phyloP scores from a whole-genome alignment of 2,329 filamentous ascomycete genomes.

The Sclerotinia trifoliorum region DNA sequence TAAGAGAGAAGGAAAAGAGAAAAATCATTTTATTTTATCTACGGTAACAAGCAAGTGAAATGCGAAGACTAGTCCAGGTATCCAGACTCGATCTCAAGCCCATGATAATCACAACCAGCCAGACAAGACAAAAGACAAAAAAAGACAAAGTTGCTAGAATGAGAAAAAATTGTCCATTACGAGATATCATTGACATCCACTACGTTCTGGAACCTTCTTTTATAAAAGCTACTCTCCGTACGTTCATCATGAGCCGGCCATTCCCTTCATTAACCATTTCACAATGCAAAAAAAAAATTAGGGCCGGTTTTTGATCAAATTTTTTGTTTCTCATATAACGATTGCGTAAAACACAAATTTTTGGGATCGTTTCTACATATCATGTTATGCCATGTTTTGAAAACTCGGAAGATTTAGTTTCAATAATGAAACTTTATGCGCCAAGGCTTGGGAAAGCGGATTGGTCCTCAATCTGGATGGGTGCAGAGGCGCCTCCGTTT shows the following conservation, averaged over 20 bases:
- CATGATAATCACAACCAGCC: conserved; percentile 5
- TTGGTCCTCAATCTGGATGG: conserved; percentile 50
- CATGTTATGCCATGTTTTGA: conserved; percentile 22
- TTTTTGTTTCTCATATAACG: conserved; percentile 20
- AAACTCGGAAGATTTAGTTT: conserved; percentile 30
- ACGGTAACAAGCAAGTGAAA: conserved; percentile 30
- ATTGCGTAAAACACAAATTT: conserved; percentile 23
- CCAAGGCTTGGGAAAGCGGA: conserved; percentile 55
- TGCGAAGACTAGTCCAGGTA: conserved; percentile 4
- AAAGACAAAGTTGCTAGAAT: neutral
- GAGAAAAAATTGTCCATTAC: neutral
- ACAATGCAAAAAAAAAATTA: conserved; percentile 9
- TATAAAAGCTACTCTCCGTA: neutral
- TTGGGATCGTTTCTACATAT: conserved; percentile 25
- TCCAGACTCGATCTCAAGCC: neutral
- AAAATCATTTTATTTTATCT: conserved; percentile 23
- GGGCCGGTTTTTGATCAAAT: conserved; percentile 14
- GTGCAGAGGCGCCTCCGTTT: conserved; percentile 35
- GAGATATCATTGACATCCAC: conserved; percentile 4
- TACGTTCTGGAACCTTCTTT: neutral
- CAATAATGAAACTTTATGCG: conserved; percentile 38
- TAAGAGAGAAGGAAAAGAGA: neutral
- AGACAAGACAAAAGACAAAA: conserved; percentile 11
- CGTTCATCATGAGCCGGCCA: conserved; percentile 3
- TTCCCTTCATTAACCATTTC: conserved; percentile 11